Evolutionary conservation across 2,329 filamentous ascomycete species (phyloP).

Genomic region (Beauveria sp.): DNA sequence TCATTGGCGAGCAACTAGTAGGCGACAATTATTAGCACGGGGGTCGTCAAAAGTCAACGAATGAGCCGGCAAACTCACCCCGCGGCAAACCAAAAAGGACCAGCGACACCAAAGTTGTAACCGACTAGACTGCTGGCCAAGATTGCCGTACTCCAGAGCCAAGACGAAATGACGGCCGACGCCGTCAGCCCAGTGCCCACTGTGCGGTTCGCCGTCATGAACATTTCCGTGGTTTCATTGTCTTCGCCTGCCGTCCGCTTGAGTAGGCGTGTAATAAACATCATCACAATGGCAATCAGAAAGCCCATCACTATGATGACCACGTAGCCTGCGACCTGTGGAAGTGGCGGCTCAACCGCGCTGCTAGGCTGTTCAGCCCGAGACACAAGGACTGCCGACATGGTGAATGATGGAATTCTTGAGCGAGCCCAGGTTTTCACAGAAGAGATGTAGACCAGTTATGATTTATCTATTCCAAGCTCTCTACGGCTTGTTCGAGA

Average conservation of each 20-base stretch:
- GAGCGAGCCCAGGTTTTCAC: background rate
- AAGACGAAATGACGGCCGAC: conserved; percentile 47
- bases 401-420: background rate
- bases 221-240: conserved; percentile 47
- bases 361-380: background rate
- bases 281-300: conserved; percentile 34
- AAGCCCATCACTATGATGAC: conserved; percentile 29
- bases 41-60: background rate
- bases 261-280: conserved; percentile 36
- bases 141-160: conserved; percentile 47
- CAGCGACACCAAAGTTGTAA: conserved; percentile 46
- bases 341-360: conserved; percentile 17
- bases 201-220: conserved; percentile 45
- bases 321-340: conserved; percentile 23
- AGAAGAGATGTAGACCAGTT: background rate
- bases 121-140: conserved; percentile 43
- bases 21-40: background rate
- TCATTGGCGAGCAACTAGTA: conserved; percentile 41
- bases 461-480: background rate
- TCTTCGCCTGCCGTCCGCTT: conserved; percentile 43
- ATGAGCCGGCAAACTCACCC: conserved; percentile 23
- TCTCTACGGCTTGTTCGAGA: background rate
- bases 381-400: background rate
- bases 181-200: conserved; percentile 44
- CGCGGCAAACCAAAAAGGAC: conserved; percentile 51